Evolutionary conservation across 768 basidiomycete species (phyloP), one percentile per base, ranked within the genome.

Genomic region (Suillus fuscotomentosus): DNA sequence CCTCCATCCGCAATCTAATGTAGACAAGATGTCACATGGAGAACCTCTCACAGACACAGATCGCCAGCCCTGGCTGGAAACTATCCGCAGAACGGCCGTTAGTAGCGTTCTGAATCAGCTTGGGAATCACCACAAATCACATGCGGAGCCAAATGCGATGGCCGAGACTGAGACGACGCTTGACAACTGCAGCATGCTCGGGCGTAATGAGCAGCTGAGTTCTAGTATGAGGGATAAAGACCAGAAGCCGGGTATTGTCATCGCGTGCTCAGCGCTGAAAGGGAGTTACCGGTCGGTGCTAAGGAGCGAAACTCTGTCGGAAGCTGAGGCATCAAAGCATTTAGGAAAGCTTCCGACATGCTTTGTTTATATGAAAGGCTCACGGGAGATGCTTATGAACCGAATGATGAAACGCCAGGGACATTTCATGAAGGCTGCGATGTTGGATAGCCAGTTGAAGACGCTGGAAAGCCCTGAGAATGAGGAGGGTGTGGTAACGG

Each of bases 191-290:
- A 53, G 24, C n/a, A 48, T 54, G 41, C 17, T 41, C 20, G 36
- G 53, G 20, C 42, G 17, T 43, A 43, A 8, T 20, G 60, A 64
- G 36, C 43, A 62, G 15, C 62, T 54, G 20, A 22, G 22, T 27
- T 34, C 10, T 10, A 38, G 36, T 34, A 65, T 20, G 9, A 67
- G 59, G 36, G 63, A 61, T 24, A 22, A 47, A 20, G 65, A 57
- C 14, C 39, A 53, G 63, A 38, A 27, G 60, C 55, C 68, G 34
- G 92, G 91, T 1, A 84, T 92, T n/a, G 86, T 98, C 48, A 84
- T 95, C 45, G 91, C 89, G 43, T 96, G 94, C 76, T 97, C 94
- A 24, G 87, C 95, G 66, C 77, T 98, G 73, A 95, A 91, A 77
- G 82, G 72, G 69, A 81, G 81, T 66, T 98, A 98, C 74, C 88